Evolutionary conservation across 2,329 filamentous ascomycete genomes (phyloP).

Genomic region (Sporothrix pallida): DNA sequence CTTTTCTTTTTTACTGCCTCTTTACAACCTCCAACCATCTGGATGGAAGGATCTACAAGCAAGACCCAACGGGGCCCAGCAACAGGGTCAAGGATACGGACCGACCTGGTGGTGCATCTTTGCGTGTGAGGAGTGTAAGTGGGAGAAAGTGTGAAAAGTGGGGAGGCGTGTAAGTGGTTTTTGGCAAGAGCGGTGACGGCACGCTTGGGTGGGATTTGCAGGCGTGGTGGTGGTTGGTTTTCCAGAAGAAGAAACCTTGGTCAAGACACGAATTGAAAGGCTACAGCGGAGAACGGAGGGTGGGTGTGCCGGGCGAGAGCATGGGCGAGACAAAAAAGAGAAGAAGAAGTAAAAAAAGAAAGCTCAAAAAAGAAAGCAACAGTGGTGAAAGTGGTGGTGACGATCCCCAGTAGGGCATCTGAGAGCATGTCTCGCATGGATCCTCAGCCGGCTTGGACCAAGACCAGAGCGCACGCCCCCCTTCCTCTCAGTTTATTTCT

Average conservation of each 20-base stretch:
- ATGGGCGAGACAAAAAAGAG: neutral
- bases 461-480: neutral
- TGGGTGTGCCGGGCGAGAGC: neutral
- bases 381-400: neutral
- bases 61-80: neutral
- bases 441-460: neutral
- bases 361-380: neutral
- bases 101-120: neutral
- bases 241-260: neutral
- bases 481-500: neutral
- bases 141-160: neutral
- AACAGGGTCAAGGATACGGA: neutral
- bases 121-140: neutral
- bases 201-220: neutral
- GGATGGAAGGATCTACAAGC: slow-evolving; percentile 2
- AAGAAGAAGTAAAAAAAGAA: neutral
- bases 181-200: neutral
- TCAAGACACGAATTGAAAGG: neutral
- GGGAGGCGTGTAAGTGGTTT: neutral
- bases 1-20: neutral
- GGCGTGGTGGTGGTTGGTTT: slow-evolving; percentile 11
- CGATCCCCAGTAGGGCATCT: neutral
- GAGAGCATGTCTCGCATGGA: neutral
- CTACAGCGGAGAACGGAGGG: neutral
- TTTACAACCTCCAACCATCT: neutral